Conservation (phyloP, 345 rosid species). For the Citrus maxima region DNA sequence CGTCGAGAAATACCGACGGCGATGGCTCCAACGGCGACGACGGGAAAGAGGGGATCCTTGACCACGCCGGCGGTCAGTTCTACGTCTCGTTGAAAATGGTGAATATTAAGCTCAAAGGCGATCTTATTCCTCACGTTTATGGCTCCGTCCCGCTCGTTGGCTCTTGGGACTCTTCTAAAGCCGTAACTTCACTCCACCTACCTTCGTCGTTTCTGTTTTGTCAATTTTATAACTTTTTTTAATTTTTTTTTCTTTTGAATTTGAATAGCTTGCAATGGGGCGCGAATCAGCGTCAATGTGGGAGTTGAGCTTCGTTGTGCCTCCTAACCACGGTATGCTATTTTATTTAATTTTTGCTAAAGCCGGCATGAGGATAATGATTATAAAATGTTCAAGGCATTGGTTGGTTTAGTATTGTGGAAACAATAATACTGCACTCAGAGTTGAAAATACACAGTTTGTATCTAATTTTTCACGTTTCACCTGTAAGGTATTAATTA, state of each 20-base stretch:
- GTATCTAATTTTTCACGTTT: too few relatives aligned
- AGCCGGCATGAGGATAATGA: neutral
- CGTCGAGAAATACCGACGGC: slow-evolving; percentile 65
- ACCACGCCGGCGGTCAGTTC: slow-evolving; percentile 82
- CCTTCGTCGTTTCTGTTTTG: neutral
- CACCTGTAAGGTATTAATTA: too few relatives aligned
- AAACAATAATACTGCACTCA: neutral
- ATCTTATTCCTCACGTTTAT: slow-evolving; percentile 86
- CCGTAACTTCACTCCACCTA: slow-evolving; percentile 36
- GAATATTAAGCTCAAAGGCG: slow-evolving; percentile 69
- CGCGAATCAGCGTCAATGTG: slow-evolving; percentile 93
- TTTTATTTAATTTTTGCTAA: slow-evolving; percentile 9
- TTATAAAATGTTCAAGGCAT: slow-evolving; percentile 6
- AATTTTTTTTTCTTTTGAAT: neutral
- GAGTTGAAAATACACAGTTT: too few relatives aligned
- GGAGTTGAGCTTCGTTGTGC: slow-evolving; percentile 92
- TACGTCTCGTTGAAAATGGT: slow-evolving; percentile 90
- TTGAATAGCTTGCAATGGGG: slow-evolving; percentile 67
- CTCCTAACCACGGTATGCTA: slow-evolving; percentile 83
- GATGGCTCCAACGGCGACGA: slow-evolving; percentile 39
- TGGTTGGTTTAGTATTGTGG: slow-evolving; percentile 9
- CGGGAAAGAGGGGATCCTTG: slow-evolving; percentile 47
- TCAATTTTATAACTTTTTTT: neutral
- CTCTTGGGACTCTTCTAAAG: slow-evolving; percentile 93
- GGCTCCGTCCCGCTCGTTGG: slow-evolving; percentile 93